Percentiles rank a stretch among this genome's conserved stretches.
These are phyloP conservation scores for Cucumis melo DNA, from an alignment of 306 rosid species.

Conservation along the genomic window DNA sequence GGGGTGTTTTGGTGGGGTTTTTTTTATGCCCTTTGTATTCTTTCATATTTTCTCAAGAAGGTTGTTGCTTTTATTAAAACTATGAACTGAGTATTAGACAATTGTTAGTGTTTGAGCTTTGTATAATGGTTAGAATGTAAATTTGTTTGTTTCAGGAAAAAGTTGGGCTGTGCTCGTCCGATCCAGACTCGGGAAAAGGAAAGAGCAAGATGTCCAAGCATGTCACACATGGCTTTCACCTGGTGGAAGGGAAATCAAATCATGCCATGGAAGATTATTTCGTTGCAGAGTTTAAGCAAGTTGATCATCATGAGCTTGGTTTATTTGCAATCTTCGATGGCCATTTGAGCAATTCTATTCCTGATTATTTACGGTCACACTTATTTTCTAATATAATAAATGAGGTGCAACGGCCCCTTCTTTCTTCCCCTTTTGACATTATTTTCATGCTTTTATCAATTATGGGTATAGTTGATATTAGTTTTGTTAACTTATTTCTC, in stretches of 20 bases:
- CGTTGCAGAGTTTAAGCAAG: conserved; percentile 70
- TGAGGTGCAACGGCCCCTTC: conserved; percentile 36
- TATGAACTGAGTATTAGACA: background rate
- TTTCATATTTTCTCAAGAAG: too few species aligned
- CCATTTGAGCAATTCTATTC: conserved; percentile 68
- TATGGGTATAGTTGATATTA: background rate
- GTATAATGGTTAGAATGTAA: background rate
- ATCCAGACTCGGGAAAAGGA: conserved; percentile 90
- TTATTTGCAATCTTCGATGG: conserved; percentile 94
- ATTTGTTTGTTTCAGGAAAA: conserved; percentile 51
- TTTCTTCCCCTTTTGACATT: background rate
- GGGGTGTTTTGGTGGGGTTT: too few species aligned
- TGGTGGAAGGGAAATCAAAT: conserved; percentile 67
- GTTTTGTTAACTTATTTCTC: conserved; percentile 1
- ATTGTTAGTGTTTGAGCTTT: background rate
- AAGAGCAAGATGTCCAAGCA: conserved; percentile 84
- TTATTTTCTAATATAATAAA: conserved; percentile 65
- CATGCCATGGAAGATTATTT: conserved; percentile 89
- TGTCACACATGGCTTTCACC: conserved; percentile 72
- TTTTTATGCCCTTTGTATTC: too few species aligned
- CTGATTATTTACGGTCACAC: conserved; percentile 58
- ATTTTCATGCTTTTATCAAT: background rate
- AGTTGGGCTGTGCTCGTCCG: conserved; percentile 55
- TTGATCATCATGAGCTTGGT: conserved; percentile 67
- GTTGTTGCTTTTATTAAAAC: too few species aligned